Conservation (phyloP, 805 yeast species). For the Martiniozyma abietophila region DNA sequence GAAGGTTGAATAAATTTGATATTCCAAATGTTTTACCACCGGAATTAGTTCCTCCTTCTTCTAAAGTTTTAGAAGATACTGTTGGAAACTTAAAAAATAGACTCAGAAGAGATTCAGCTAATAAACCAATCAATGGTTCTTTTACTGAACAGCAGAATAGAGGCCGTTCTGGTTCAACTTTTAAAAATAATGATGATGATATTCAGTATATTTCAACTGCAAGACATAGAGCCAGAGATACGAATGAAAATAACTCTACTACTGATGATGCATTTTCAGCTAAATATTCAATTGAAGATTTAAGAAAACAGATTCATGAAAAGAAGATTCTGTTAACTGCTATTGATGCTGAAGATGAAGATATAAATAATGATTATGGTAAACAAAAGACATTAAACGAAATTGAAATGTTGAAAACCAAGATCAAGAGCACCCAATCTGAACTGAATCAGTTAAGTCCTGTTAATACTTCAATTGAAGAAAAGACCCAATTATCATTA, state of each 20-base stretch:
- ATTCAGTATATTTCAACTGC: conserved; percentile 52
- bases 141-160: no score
- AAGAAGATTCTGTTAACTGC: conserved; percentile 65
- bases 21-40: conserved; percentile 79
- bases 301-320: conserved; percentile 61
- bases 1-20: conserved; percentile 82
- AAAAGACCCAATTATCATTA: conserved; percentile 41
- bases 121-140: neutral
- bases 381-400: conserved; percentile 37
- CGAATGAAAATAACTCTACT: conserved; percentile 15
- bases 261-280: conserved; percentile 13
- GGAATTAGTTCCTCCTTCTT: conserved; percentile 82
- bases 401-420: conserved; percentile 55
- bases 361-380: conserved; percentile 22
- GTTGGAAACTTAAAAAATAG: conserved; percentile 62
- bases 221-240: conserved; percentile 39
- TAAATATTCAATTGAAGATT: conserved; percentile 39
- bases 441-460: conserved; percentile 23
- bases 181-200: conserved; percentile 67
- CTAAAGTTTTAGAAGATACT: conserved; percentile 62
- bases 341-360: conserved; percentile 57
- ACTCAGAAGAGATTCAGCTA: conserved; percentile 32
- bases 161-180: conserved; percentile 42
- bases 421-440: conserved; percentile 42
- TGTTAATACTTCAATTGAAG: conserved; percentile 30